Conservation (phyloP, 805 yeast genomes). For the Candida pseudofarinosa region DNA sequence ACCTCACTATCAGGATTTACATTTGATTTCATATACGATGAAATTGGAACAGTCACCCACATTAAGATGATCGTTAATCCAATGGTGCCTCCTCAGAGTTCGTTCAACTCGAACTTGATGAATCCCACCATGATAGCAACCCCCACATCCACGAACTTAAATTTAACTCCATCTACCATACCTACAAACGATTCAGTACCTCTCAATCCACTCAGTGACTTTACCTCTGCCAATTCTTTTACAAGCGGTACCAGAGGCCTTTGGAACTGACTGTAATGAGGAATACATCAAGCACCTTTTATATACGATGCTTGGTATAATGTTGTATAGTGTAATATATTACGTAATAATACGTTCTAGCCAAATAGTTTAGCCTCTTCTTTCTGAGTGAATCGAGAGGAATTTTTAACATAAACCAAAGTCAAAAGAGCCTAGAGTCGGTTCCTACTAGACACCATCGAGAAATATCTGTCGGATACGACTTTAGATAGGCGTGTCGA, state of each 20-base stretch:
- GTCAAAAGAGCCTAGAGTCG: no score
- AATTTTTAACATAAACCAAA: no score
- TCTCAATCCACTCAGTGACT: conserved; percentile 5
- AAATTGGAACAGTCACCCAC: conserved; percentile 41
- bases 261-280: conserved; percentile 6
- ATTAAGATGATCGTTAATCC: conserved; percentile 23
- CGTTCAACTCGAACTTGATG: neutral
- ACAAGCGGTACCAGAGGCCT: conserved; percentile 6
- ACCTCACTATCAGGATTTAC: conserved; percentile 20
- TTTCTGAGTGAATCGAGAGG: neutral
- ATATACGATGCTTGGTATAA: neutral
- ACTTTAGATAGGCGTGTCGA: no score
- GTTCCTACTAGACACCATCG: no score
- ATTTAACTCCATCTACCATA: neutral
- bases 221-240: conserved; percentile 1
- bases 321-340: neutral
- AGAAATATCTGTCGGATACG: no score
- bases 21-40: conserved; percentile 45
- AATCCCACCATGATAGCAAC: neutral
- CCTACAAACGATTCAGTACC: conserved; percentile 3
- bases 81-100: neutral
- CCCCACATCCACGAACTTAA: neutral
- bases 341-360: neutral
- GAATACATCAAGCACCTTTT: no score
- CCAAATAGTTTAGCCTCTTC: neutral